Base-by-base conservation (phyloP, 1,284 basidiomycete genomes). In the Malassezia japonica region DNA sequence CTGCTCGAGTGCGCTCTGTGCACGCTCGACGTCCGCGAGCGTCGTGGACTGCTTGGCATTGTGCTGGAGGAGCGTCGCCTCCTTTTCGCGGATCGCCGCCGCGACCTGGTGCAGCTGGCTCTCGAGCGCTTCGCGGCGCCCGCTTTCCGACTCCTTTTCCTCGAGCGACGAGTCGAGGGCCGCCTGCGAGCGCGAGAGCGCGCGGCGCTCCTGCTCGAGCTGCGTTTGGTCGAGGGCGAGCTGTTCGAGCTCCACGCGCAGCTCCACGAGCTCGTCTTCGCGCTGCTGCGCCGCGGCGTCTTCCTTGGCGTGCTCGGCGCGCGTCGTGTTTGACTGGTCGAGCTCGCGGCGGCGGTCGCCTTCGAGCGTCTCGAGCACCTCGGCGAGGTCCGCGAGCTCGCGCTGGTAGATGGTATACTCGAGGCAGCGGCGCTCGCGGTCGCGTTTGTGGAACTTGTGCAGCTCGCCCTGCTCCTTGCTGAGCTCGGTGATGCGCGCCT, bases 391-490 rank as follows among this genome's bases (percentile, higher is more conserved):
- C 50, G 86, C 82, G 28, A 96, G 75, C 69, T 98, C 91, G 31
- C 86, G 79, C 62, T 89, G 85, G 75, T 94, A 88, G 52, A 98
- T 75, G 1, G 89, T 86, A 72, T 98, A 98, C 72, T 99, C 94
- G 61, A 98, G 78, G 74, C 90, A 95, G 47, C 92, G 79, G 40
- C 92, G 79, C 57, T 96, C 89, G 70, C 87, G 86, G 72, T 99
- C 94, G 72, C 90, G 90, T 60, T 86, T 83, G 72, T 95, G 88
- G 70, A 88, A 99, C 73, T 95, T 88, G 68, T 90, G 90, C 46
- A 99, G 76, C 74, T 99, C 94, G 59, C 92, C 86, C 74, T 96
- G 96, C 75, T 99, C 94, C 64, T 90, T 86, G 68, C 96, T 91
- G 4, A 98, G 82, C 75, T 98, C 94, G 5, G 78, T 76, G 44